Conservation (phyloP, 495 filamentous ascomycete genomes). For the Hypoxylon fuscum region DNA sequence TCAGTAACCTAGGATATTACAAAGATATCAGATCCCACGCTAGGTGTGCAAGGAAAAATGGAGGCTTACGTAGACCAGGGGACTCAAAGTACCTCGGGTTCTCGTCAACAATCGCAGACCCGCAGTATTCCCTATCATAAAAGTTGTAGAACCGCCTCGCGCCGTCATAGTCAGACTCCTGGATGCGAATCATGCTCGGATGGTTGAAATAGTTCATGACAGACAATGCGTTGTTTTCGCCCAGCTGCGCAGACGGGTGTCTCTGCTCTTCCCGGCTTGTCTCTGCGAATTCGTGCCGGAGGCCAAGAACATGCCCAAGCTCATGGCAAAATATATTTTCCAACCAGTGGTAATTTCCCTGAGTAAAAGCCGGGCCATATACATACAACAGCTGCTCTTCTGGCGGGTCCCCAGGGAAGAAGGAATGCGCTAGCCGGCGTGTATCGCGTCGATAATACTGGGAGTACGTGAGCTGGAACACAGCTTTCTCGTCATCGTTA, state of each 20-base stretch:
- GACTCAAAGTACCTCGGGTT: too few species aligned
- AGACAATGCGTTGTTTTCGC: neutral
- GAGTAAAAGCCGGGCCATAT: neutral
- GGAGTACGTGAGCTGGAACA: constrained; percentile 11
- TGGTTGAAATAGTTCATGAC: constrained; percentile 5
- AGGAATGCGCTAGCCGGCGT: neutral
- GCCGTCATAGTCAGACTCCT: neutral
- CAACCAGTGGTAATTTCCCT: neutral
- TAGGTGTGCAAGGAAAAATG: too few species aligned
- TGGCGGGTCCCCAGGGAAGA: neutral
- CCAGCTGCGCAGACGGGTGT: neutral
- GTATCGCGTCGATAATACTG: neutral
- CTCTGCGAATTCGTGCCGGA: constrained; percentile 13
- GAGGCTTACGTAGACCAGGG: too few species aligned
- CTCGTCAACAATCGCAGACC: too few species aligned
- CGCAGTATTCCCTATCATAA: neutral
- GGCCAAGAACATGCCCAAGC: constrained; percentile 6
- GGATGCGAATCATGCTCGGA: neutral
- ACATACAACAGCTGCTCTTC: neutral
- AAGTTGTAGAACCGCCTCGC: neutral
- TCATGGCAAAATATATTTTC: constrained; percentile 6
- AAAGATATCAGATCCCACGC: too few species aligned
- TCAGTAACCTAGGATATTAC: too few species aligned
- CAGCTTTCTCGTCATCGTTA: neutral
- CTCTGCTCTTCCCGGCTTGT: too few species aligned